Conservation (phyloP, 495 filamentous ascomycete species). For the Lasiosphaeria miniovina region DNA sequence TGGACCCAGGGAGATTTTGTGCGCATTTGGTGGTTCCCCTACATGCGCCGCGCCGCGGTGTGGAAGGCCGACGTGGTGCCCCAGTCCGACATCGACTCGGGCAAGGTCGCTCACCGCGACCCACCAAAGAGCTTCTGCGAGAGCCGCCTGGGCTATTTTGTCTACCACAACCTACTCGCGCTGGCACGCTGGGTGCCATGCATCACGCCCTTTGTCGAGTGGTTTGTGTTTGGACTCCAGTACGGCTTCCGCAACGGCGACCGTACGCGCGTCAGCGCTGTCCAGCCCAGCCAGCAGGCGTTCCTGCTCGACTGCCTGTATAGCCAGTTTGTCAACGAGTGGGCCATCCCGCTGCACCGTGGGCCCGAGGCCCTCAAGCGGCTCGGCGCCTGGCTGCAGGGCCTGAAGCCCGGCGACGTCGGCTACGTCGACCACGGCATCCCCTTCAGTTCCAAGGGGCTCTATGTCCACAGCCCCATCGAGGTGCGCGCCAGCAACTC, state of each 20-base stretch:
- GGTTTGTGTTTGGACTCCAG: slow-evolving; percentile 93
- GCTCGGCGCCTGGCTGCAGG: slow-evolving; percentile 79
- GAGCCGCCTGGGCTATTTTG: slow-evolving; percentile 72
- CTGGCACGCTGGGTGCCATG: slow-evolving; percentile 73
- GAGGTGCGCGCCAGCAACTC: slow-evolving; percentile 88
- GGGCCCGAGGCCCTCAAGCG: slow-evolving; percentile 86
- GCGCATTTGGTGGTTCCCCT: slow-evolving; percentile 96
- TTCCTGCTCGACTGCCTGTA: slow-evolving; percentile 96
- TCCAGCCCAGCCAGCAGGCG: slow-evolving; percentile 76
- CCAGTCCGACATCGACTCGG: slow-evolving; percentile 50
- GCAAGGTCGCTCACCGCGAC: slow-evolving; percentile 40
- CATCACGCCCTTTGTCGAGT: slow-evolving; percentile 81
- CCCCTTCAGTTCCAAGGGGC: slow-evolving; percentile 70
- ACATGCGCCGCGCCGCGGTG: slow-evolving; percentile 77
- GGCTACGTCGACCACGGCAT: slow-evolving; percentile 64
- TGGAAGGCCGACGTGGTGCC: slow-evolving; percentile 69
- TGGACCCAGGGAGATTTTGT: slow-evolving; percentile 88
- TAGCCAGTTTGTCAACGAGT: slow-evolving; percentile 96
- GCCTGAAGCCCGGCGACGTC: slow-evolving; percentile 46
- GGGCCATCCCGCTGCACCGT: slow-evolving; percentile 85
- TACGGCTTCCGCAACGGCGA: slow-evolving; percentile 77
- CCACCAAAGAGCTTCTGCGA: slow-evolving; percentile 68
- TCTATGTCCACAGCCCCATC: slow-evolving; percentile 90
- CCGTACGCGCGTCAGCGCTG: slow-evolving; percentile 55
- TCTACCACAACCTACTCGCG: slow-evolving; percentile 86